Evolutionary conservation across 2,329 filamentous ascomycete genomes (phyloP).

Genomic region (Penicillium verrucosum): DNA sequence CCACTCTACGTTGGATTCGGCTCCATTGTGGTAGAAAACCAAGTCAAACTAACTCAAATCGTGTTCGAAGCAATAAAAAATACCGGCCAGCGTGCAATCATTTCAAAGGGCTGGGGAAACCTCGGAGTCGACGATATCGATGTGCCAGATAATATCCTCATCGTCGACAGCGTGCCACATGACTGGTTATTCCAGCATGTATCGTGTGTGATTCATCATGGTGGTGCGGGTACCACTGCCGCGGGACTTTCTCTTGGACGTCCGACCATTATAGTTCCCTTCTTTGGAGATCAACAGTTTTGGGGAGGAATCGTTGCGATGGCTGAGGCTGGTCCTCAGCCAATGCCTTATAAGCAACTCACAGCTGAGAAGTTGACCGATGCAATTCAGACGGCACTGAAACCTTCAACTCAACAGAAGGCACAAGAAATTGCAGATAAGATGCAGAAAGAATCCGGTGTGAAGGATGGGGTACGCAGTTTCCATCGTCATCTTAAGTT

Average conservation of each 20-base stretch:
- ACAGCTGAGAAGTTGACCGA: constrained; percentile 64
- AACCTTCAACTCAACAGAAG: constrained; percentile 57
- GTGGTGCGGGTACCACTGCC: constrained; percentile 82
- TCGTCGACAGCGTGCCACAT: constrained; percentile 81
- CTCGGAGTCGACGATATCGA: constrained; percentile 68
- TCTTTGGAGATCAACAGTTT: constrained; percentile 82
- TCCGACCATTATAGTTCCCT: constrained; percentile 79
- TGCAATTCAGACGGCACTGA: constrained; percentile 60
- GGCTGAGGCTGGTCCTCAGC: constrained; percentile 68
- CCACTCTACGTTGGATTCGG: constrained; percentile 83
- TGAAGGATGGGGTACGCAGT: constrained; percentile 60
- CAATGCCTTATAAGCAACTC: constrained; percentile 66
- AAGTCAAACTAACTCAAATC: constrained; percentile 64
- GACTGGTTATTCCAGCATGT: constrained; percentile 86
- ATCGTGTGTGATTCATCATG: constrained; percentile 80
- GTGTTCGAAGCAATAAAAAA: constrained; percentile 69
- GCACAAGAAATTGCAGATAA: constrained; percentile 58
- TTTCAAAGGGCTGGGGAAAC: constrained; percentile 87
- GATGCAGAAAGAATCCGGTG: constrained; percentile 65
- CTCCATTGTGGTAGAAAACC: constrained; percentile 76
- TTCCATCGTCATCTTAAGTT: constrained; percentile 70
- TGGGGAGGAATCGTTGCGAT: constrained; percentile 74
- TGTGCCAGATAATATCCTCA: constrained; percentile 73
- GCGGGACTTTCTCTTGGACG: constrained; percentile 77
- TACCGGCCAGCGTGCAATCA: constrained; percentile 70